Percentiles rank a stretch among this genome's conserved stretches.
Conservation (phyloP, 2,329 filamentous ascomycete genomes). For the Xylariaceae sp. region DNA sequence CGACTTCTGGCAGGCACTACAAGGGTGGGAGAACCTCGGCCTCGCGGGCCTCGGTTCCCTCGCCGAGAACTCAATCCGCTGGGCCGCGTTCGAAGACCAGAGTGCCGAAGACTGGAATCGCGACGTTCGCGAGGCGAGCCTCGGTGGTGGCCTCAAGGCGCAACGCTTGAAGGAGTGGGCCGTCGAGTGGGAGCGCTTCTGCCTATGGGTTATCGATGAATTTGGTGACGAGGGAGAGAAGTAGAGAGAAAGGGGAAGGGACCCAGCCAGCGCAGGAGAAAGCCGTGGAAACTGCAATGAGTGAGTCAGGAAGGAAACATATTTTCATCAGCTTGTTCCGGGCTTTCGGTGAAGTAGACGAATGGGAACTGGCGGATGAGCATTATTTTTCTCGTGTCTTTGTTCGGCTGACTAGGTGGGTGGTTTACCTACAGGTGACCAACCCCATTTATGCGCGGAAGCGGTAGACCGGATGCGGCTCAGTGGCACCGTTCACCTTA, state of each 20-base stretch:
- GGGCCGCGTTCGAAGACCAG: constrained; percentile 88
- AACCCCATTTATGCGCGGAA: no score
- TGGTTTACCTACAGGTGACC: no score
- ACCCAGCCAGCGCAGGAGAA: no score
- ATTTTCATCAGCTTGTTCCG: background rate
- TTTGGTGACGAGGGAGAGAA: constrained; percentile 55
- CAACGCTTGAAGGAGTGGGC: constrained; percentile 79
- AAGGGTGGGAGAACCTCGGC: constrained; percentile 91
- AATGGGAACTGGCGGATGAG: no score
- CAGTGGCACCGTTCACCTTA: background rate
- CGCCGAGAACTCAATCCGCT: constrained; percentile 91
- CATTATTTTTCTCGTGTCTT: background rate
- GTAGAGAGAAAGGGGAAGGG: no score
- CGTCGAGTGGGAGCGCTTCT: constrained; percentile 86
- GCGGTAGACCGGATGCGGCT: constrained; percentile 14
- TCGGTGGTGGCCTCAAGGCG: constrained; percentile 75
- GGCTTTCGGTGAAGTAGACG: constrained; percentile 16
- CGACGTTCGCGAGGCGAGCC: constrained; percentile 75
- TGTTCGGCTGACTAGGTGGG: no score
- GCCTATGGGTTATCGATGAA: constrained; percentile 85
- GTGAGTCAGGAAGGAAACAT: no score
- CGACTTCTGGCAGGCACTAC: constrained; percentile 92
- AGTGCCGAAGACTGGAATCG: constrained; percentile 71
- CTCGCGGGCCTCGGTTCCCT: constrained; percentile 84
- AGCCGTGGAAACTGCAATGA: no score